phyloP scores from a whole-genome alignment of 768 basidiomycete species.

The Lactifluus hygrophoroides region DNA sequence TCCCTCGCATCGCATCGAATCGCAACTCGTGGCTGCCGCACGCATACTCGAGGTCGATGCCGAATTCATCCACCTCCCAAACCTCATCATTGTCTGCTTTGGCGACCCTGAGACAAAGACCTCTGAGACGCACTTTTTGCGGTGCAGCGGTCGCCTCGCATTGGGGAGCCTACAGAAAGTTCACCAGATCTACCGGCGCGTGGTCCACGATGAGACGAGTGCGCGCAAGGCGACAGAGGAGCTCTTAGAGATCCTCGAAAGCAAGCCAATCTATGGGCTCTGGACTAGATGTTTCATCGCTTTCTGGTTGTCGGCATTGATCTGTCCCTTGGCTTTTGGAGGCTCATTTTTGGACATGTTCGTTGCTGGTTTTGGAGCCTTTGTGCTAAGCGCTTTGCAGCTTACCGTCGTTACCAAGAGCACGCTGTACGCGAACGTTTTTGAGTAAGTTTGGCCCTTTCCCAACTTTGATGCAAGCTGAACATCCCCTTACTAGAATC shows the following conservation, averaged over 20 bases:
- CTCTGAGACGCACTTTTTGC: conserved; percentile 84
- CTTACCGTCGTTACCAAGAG: conserved; percentile 67
- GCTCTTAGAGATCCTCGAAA: conserved; percentile 53
- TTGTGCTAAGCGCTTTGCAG: conserved; percentile 61
- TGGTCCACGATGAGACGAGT: conserved; percentile 88
- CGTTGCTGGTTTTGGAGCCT: conserved; percentile 63
- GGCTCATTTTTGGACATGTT: conserved; percentile 82
- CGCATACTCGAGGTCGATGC: conserved; percentile 85
- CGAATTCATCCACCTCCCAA: conserved; percentile 82
- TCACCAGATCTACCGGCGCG: conserved; percentile 75
- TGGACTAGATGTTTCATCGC: conserved; percentile 58
- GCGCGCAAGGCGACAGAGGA: conserved; percentile 64
- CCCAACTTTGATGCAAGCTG: background rate
- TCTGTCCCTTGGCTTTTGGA: conserved; percentile 80
- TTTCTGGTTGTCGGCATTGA: conserved; percentile 63
- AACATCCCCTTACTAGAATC: conserved; percentile 42
- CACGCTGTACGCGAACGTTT: conserved; percentile 80
- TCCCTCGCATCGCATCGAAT: conserved; percentile 89
- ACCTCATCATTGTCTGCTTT: conserved; percentile 79
- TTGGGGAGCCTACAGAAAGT: conserved; percentile 81
- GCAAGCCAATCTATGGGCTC: conserved; percentile 55
- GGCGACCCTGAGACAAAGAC: conserved; percentile 85
- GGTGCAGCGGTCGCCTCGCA: conserved; percentile 65
- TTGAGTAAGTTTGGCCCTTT: conserved; percentile 53
- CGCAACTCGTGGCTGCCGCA: conserved; percentile 82